Conservation (phyloP, 345 rosid genomes). For the Raphanus sativus region DNA sequence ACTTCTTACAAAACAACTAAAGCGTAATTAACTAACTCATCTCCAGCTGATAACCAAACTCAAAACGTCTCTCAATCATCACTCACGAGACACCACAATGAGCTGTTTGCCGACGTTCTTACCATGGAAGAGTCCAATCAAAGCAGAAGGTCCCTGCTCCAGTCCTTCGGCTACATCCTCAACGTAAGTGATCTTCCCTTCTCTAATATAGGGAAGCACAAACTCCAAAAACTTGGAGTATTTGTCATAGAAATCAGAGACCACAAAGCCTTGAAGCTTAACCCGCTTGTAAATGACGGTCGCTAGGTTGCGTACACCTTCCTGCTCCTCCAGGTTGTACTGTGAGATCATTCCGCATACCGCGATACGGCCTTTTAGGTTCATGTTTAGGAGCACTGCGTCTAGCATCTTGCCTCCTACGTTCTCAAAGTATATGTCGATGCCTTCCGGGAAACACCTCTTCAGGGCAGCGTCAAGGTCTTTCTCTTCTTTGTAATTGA, state of each 20-base stretch:
- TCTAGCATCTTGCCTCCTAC: conserved; percentile 62
- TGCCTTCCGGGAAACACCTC: conserved; percentile 60
- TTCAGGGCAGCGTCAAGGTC: conserved; percentile 51
- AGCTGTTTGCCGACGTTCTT: conserved; percentile 56
- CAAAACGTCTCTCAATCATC: conserved; percentile 15
- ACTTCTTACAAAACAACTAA: background rate
- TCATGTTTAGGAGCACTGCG: conserved; percentile 53
- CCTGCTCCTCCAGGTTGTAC: conserved; percentile 43
- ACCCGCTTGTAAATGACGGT: conserved; percentile 32
- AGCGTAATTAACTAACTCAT: background rate
- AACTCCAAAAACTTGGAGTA: conserved; percentile 44
- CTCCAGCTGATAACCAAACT: background rate
- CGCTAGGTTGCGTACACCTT: conserved; percentile 42
- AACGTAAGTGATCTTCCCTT: conserved; percentile 46
- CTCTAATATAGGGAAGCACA: conserved; percentile 46
- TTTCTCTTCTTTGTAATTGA: conserved; percentile 58
- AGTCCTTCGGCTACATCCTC: conserved; percentile 58
- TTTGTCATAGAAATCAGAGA: conserved; percentile 34
- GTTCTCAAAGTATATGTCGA: conserved; percentile 59
- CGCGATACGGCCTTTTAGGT: conserved; percentile 44
- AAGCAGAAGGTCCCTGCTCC: conserved; percentile 51
- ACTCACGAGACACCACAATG: conserved; percentile 44
- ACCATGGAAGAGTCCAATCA: conserved; percentile 49
- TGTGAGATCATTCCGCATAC: conserved; percentile 60
- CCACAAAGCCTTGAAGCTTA: conserved; percentile 46